Conservation (phyloP, 2,329 filamentous ascomycete species). For the Fusarium sp. region DNA sequence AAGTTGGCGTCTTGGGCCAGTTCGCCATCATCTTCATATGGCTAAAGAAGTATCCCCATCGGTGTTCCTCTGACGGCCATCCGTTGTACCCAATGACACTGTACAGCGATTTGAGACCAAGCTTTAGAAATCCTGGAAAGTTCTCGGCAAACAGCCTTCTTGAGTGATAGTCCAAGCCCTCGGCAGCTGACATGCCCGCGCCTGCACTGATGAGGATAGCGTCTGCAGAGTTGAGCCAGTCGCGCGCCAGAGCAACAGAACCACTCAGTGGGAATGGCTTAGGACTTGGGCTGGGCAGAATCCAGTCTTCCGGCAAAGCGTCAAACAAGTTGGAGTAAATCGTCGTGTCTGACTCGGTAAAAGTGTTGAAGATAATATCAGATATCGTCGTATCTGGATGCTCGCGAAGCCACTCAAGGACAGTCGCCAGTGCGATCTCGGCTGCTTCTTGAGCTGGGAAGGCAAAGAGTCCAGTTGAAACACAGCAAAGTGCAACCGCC, state of each 20-base stretch:
- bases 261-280: accelerated
- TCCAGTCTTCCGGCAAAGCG: accelerated
- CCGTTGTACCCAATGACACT: constrained; percentile 38
- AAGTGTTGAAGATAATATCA: constrained; percentile 42
- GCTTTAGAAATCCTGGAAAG: constrained; percentile 32
- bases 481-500: constrained; percentile 40
- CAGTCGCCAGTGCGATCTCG: constrained; percentile 24
- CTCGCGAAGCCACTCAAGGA: constrained; percentile 22
- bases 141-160: constrained; percentile 28
- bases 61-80: constrained; percentile 43
- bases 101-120: constrained; percentile 35
- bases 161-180: constrained; percentile 44
- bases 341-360: constrained; percentile 31
- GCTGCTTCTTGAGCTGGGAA: constrained; percentile 42
- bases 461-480: constrained; percentile 41
- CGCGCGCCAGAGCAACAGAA: constrained; percentile 10
- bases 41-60: constrained; percentile 46
- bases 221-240: constrained; percentile 41
- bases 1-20: constrained; percentile 37
- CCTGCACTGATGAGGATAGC: constrained; percentile 42
- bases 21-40: constrained; percentile 42
- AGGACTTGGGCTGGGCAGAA: not conserved
- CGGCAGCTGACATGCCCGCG: constrained; percentile 41
- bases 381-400: constrained; percentile 33
- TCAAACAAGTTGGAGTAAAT: constrained; percentile 29